These are phyloP conservation scores for Beauveria scarabaeidicola DNA, from an alignment of 2,329 filamentous ascomycete species.

Conservation along the genomic window DNA sequence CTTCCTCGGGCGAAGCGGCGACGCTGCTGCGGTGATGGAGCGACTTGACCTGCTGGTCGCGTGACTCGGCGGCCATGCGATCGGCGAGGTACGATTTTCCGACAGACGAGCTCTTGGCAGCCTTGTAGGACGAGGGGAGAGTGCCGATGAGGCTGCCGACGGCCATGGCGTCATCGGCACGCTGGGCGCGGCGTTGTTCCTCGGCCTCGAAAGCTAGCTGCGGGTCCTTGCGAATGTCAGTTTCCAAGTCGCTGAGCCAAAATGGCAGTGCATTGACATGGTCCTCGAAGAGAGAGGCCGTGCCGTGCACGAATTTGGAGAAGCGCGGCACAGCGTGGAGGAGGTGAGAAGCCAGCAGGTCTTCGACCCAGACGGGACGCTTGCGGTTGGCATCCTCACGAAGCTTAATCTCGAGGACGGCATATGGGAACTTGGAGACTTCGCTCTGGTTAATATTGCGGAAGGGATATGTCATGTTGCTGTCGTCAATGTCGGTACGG, in stretches of 20 bases:
- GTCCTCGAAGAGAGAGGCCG: conserved; percentile 87
- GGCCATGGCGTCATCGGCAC: conserved; percentile 77
- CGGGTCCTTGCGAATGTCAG: conserved; percentile 88
- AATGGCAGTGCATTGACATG: conserved; percentile 94
- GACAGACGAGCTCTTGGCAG: conserved; percentile 56
- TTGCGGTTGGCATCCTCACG: conserved; percentile 57
- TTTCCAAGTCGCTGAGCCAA: conserved; percentile 87
- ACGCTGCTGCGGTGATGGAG: conserved; percentile 20
- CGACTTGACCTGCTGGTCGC: conserved; percentile 23
- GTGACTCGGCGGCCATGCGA: conserved; percentile 39
- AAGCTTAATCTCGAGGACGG: conserved; percentile 87
- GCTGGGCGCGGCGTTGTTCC: conserved; percentile 71
- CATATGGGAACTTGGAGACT: conserved; percentile 82
- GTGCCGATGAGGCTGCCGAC: conserved; percentile 79
- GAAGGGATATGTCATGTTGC: conserved; percentile 80
- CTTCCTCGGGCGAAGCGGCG: conserved; percentile 24
- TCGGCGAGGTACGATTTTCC: conserved; percentile 57
- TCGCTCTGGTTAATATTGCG: conserved; percentile 81
- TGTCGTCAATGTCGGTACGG: conserved; percentile 77
- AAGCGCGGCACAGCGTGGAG: conserved; percentile 85
- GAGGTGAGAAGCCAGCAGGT: conserved; percentile 86
- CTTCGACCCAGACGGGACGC: conserved; percentile 77
- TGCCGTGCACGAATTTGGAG: conserved; percentile 94
- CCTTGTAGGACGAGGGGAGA: conserved; percentile 45
- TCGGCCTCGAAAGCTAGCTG: conserved; percentile 86